phyloP scores from a whole-genome alignment of 176 grass and related monocot species.

The Phyllostachys edulis region DNA sequence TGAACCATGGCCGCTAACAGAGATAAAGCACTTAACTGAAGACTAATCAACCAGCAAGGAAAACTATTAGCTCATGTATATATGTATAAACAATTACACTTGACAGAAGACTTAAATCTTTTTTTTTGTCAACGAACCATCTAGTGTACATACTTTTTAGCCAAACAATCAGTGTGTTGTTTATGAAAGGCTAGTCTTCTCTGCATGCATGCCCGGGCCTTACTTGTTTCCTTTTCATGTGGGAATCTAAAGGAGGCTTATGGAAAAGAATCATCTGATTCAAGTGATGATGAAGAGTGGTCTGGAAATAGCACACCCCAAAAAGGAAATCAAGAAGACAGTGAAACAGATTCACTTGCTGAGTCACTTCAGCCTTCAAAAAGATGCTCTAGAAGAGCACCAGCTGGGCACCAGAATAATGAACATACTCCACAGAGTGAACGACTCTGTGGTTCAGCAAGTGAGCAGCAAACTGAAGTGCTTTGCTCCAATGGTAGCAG shows the following conservation, averaged over 20 bases:
- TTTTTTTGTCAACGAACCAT: neutral
- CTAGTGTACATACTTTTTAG: neutral
- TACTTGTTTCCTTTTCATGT: conserved; percentile 27
- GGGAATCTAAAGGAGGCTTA: conserved; percentile 67
- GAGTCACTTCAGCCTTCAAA: conserved; percentile 25
- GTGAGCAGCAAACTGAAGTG: conserved; percentile 30
- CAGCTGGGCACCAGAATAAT: conserved; percentile 8
- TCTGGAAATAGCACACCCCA: conserved; percentile 43
- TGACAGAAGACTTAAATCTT: neutral
- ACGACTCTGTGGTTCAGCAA: conserved; percentile 11
- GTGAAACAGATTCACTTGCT: conserved; percentile 35
- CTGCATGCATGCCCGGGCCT: conserved; percentile 13
- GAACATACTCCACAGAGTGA: conserved; percentile 32
- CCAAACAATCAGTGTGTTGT: neutral
- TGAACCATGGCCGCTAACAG: neutral
- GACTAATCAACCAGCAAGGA: neutral
- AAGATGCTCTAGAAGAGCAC: conserved; percentile 33
- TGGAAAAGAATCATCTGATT: conserved; percentile 60
- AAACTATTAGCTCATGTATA: neutral
- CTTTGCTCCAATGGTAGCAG: conserved; percentile 38
- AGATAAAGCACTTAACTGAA: neutral
- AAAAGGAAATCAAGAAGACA: conserved; percentile 51
- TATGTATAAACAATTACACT: neutral
- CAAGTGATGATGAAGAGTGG: conserved; percentile 89
- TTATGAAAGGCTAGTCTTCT: conserved; percentile 20